These are phyloP conservation scores for Collybia sordida DNA, from an alignment of 768 basidiomycete species.

Conservation along the genomic window DNA sequence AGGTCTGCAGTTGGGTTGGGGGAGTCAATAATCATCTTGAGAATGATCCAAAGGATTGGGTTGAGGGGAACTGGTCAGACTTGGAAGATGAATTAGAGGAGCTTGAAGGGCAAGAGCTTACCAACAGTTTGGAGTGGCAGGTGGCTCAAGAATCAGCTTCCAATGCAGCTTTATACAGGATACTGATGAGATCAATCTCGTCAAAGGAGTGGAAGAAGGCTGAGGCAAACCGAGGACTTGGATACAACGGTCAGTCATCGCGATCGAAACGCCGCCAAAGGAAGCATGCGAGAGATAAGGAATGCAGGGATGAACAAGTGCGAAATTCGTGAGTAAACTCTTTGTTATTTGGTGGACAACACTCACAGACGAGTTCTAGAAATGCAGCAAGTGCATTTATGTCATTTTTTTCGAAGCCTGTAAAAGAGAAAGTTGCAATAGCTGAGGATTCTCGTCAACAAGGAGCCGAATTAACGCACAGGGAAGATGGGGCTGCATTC, in stretches of 20 bases:
- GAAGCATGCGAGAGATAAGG: background rate
- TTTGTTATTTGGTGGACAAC: background rate
- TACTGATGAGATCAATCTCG: too few relatives aligned
- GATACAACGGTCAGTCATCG: background rate
- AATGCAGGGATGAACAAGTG: too few relatives aligned
- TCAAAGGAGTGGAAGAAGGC: background rate
- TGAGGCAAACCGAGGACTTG: background rate
- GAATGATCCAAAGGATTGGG: background rate
- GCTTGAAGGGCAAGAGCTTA: background rate
- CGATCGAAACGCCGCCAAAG: background rate
- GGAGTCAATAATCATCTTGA: conserved; percentile 1
- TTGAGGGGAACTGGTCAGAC: background rate
- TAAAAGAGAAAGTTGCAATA: too few relatives aligned
- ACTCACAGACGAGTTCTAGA: too few relatives aligned
- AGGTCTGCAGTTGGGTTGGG: background rate
- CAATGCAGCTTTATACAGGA: background rate
- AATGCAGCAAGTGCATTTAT: too few relatives aligned
- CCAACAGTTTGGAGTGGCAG: background rate
- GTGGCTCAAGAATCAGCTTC: background rate
- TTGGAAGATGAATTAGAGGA: background rate
- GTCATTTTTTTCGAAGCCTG: too few relatives aligned
- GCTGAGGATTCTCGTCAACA: too few relatives aligned
- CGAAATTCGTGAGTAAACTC: background rate
- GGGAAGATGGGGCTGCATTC: too few relatives aligned
- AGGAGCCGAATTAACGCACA: too few relatives aligned